A percentile compares a stretch with the other conserved stretches of the same genome.
phyloP scores from a whole-genome alignment of 495 filamentous ascomycete species.

The Hypomontagnella monticulosa region DNA sequence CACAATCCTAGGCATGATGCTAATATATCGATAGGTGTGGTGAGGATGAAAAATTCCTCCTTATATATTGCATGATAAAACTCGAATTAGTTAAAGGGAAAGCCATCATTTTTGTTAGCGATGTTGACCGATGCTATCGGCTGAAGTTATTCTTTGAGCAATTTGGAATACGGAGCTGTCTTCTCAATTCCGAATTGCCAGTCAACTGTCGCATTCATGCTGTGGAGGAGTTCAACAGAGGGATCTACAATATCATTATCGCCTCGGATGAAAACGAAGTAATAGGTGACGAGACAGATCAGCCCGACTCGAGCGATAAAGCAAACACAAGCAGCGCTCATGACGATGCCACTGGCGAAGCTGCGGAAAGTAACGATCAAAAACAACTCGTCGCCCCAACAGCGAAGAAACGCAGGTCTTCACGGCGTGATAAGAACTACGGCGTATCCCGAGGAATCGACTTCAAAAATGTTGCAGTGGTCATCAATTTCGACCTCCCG shows the following conservation, averaged over 20 bases:
- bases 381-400: slow-evolving; percentile 27
- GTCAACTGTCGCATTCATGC: slow-evolving; percentile 93
- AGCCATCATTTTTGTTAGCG: slow-evolving; percentile 90
- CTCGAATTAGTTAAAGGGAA: slow-evolving; percentile 95
- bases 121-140: slow-evolving; percentile 92
- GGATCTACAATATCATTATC: slow-evolving; percentile 95
- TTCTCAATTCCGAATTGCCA: slow-evolving; percentile 94
- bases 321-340: not conserved
- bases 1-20: not conserved
- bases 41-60: slow-evolving; percentile 96
- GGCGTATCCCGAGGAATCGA: slow-evolving; percentile 90
- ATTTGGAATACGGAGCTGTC: slow-evolving; percentile 91
- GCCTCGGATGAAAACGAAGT: slow-evolving; percentile 93
- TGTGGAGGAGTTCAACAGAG: slow-evolving; percentile 96
- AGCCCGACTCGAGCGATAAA: slow-evolving; percentile 37
- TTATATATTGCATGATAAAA: slow-evolving; percentile 94
- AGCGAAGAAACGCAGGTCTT: slow-evolving; percentile 70
- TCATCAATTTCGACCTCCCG: slow-evolving; percentile 97
- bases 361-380: slow-evolving; percentile 38
- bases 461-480: slow-evolving; percentile 92
- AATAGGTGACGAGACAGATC: slow-evolving; percentile 68
- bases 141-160: slow-evolving; percentile 97
- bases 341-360: slow-evolving; percentile 8
- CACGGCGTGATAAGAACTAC: slow-evolving; percentile 80
- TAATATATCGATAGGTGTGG: slow-evolving; percentile 66